Percentiles rank a stretch among this genome's conserved stretches.
phyloP scores from a whole-genome alignment of 2,329 filamentous ascomycete genomes.

The Hymenoscyphus salicellus region DNA sequence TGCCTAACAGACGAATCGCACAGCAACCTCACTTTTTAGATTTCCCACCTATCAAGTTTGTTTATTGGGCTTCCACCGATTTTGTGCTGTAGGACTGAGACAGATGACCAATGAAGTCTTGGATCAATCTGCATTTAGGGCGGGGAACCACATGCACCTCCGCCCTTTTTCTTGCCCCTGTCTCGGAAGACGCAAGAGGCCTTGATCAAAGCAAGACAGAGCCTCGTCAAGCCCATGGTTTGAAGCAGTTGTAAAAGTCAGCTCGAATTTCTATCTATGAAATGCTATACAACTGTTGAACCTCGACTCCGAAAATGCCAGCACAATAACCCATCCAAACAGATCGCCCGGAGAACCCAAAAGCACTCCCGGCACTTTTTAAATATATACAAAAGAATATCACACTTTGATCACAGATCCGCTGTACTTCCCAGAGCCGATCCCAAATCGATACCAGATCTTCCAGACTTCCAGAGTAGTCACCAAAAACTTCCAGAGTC shows the following conservation, averaged over 20 bases:
- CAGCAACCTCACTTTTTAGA: background rate
- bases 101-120: too few relatives aligned
- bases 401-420: background rate
- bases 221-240: too few relatives aligned
- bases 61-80: too few relatives aligned
- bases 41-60: too few relatives aligned
- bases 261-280: too few relatives aligned
- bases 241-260: too few relatives aligned
- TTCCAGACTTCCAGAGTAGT: background rate
- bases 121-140: background rate
- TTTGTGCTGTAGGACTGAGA: too few relatives aligned
- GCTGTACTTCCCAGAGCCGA: background rate
- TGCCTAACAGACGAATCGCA: background rate
- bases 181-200: too few relatives aligned
- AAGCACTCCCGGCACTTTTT: background rate
- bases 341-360: background rate
- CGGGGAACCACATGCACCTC: background rate
- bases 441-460: background rate
- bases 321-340: background rate
- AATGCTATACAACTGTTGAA: background rate
- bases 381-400: background rate
- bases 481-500: background rate
- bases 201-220: too few relatives aligned
- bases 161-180: background rate
- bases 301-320: background rate